Evolutionary conservation across 2,329 filamentous ascomycete genomes (phyloP).

Genomic region (Aspergillus puulaauensis): DNA sequence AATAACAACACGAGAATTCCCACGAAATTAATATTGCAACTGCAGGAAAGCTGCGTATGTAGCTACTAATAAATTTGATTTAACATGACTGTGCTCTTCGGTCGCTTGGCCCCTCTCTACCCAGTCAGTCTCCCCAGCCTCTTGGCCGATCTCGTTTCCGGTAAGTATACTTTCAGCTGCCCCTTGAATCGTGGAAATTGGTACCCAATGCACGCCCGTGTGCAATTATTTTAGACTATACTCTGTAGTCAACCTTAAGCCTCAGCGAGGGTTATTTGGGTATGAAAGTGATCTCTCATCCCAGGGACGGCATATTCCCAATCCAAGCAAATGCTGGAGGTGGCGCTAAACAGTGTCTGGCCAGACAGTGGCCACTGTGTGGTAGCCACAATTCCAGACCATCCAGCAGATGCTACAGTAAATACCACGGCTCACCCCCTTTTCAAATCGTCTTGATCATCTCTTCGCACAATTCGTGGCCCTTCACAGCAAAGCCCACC

Average conservation of each 20-base stretch:
- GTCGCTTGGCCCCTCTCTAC: constrained; percentile 9
- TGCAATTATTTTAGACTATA: neutral
- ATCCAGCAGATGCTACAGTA: neutral
- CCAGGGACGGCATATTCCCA: neutral
- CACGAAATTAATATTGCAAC: neutral
- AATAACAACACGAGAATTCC: neutral
- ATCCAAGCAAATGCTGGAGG: neutral
- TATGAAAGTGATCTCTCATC: neutral
- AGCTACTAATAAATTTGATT: constrained; percentile 3
- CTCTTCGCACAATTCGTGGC: neutral
- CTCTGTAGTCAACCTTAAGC: neutral
- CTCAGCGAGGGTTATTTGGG: neutral
- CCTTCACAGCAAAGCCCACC: neutral
- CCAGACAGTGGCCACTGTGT: neutral
- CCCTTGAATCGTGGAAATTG: constrained; percentile 7
- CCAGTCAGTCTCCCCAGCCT: constrained; percentile 8
- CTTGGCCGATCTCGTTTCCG: constrained; percentile 16
- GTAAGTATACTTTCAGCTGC: constrained; percentile 9
- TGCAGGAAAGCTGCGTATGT: neutral
- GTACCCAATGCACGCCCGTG: neutral
- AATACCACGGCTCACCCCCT: neutral
- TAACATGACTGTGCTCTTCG: constrained; percentile 2
- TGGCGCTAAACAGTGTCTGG: neutral
- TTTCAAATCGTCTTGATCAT: neutral
- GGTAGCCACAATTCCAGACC: neutral